Evolutionary conservation across 176 grass and related monocot species (phyloP).

Genomic region (Ananas comosus): DNA sequence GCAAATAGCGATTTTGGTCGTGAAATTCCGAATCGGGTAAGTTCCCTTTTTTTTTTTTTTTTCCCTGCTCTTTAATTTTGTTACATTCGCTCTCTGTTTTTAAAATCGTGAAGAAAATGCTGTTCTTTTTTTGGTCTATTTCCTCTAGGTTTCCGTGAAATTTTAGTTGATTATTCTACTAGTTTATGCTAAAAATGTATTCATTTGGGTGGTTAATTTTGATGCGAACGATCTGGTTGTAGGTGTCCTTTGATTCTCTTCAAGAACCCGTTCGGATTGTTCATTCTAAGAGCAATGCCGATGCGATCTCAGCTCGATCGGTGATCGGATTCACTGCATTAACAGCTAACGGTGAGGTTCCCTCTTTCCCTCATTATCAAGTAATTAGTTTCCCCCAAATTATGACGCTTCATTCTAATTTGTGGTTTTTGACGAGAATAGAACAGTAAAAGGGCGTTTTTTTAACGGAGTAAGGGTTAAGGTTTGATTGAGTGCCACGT

Average conservation of each 20-base stretch:
- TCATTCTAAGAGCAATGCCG: neutral
- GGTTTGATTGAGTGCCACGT: neutral
- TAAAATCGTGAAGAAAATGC: neutral
- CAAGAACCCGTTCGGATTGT: constrained; percentile 22
- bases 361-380: neutral
- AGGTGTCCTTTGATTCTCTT: constrained; percentile 11
- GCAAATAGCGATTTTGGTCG: constrained; percentile 15
- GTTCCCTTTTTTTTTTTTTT: neutral
- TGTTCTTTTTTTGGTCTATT: neutral
- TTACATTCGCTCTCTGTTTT: neutral
- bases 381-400: neutral
- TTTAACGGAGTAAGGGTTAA: neutral
- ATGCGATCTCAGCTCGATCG: constrained; percentile 5
- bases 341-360: neutral
- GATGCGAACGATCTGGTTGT: constrained; percentile 2
- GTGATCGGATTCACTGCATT: neutral
- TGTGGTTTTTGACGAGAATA: neutral
- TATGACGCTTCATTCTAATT: neutral
- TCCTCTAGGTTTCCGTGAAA: neutral
- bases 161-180: neutral
- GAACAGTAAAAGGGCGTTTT: neutral
- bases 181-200: neutral
- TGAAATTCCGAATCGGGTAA: constrained; percentile 20
- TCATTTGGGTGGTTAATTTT: constrained; percentile 1
- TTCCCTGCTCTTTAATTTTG: neutral